phyloP scores from a whole-genome alignment of 2,329 filamentous ascomycete species.

The Massarina eburnea region DNA sequence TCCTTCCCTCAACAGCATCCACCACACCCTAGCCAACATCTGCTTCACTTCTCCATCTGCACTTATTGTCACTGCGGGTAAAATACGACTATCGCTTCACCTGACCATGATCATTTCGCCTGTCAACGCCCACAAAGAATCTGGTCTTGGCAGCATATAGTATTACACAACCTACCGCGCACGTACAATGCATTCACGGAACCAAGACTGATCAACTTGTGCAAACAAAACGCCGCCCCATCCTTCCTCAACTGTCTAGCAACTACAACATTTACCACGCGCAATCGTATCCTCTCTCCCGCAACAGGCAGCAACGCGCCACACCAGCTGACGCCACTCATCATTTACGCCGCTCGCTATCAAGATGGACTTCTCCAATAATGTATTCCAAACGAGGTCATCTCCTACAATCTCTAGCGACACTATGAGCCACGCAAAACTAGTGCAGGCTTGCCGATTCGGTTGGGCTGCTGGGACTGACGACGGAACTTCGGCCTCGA shows the following conservation, averaged over 20 bases:
- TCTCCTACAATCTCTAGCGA: constrained; percentile 27
- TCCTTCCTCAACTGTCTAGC: constrained; percentile 3
- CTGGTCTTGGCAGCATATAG: constrained; percentile 12
- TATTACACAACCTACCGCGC: constrained; percentile 23
- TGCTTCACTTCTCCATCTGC: constrained; percentile 2
- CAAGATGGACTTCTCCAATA: constrained; percentile 36
- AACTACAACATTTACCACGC: constrained; percentile 5
- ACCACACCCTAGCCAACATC: constrained; percentile 2
- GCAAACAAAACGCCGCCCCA: constrained; percentile 2
- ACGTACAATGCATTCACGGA: constrained; percentile 27
- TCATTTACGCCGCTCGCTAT: not conserved
- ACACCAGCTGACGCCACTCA: constrained; percentile 27
- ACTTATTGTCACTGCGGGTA: not conserved
- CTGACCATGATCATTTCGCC: constrained; percentile 10
- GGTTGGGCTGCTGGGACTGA: constrained; percentile 33
- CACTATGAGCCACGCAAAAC: constrained; percentile 35
- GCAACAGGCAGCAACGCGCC: constrained; percentile 25
- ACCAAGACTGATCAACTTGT: constrained; percentile 4
- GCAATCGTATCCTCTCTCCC: not conserved
- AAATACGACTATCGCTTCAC: constrained; percentile 14
- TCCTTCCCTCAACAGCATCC: not conserved
- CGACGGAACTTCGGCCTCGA: constrained; percentile 6
- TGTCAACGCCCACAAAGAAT: constrained; percentile 2
- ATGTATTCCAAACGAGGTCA: constrained; percentile 21
- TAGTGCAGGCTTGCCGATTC: constrained; percentile 38